Evolutionary conservation across 805 yeast genomes (phyloP), one percentile per base, ranked within the genome.

Genomic region (Starmerella asiatica): DNA sequence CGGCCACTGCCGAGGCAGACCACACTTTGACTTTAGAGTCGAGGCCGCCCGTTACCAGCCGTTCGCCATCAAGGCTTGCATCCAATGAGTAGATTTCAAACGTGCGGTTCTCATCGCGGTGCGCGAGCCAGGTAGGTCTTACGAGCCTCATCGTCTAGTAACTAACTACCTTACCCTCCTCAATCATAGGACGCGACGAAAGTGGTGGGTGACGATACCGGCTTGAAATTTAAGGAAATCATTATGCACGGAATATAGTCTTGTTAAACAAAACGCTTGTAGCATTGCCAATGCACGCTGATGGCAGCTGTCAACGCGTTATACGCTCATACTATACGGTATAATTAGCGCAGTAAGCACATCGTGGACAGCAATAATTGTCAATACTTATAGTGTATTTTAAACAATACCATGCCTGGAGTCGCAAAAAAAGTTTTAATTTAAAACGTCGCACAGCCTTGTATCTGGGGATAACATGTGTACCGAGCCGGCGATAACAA

Each of bases 21-120:
- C 98, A 88, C 34, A 88, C 79, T 46, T 88, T 71, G 32, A 91
- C 84, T 50, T 83, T 84, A 0, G 97, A 95, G 60, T 88, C 88
- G 29, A 80, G 44, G 4, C 97, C 98, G 15, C 97, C 98, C 1
- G 96, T 78, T 1, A 96, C 98, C 20, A 88, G 57, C 40, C 94
- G 63, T 34, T 75, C 58, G 1, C 94, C 94, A 60, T 84, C 93
- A 0, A 83, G 73, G 46, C 82, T 78, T 3, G 82, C 77, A 40
- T 76, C 75, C 4, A 86, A 71, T 1, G 96, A 75, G 56, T 85
- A 91, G 14, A 93, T 79, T 55, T 88, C 97, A 52, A 76, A 76
- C 49, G 73, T 73, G 44, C 82, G 70, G 50, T 75, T 75, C 53
- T 84, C 95, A 56, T 84, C 96, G 65, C 57, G 26, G 42, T 34